Evolutionary conservation across 345 rosid species (phyloP).

Genomic region (Noccaea caerulescens): DNA sequence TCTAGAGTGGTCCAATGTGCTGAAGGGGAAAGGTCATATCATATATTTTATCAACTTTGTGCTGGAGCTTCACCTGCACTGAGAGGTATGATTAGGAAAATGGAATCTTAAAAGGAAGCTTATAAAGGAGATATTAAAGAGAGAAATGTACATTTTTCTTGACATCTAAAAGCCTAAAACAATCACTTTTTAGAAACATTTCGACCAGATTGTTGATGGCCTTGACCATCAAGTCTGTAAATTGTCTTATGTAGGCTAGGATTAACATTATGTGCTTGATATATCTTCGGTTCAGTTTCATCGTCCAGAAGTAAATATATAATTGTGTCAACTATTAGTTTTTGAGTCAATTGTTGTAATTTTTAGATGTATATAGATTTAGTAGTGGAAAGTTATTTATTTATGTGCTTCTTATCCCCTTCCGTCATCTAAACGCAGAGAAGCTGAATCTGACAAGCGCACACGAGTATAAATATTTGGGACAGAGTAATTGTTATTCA

Average conservation of each 20-base stretch:
- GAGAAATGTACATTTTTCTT: not conserved
- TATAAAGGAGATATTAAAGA: conserved; percentile 14
- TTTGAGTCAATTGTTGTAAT: conserved; percentile 10
- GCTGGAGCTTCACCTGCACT: conserved; percentile 83
- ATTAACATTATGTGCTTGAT: conserved; percentile 1
- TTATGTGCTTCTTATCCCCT: conserved; percentile 10
- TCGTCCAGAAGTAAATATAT: conserved; percentile 23
- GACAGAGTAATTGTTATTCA: conserved; percentile 82
- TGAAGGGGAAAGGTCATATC: conserved; percentile 97
- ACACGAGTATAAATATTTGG: conserved; percentile 79
- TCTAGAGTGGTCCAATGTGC: conserved; percentile 99
- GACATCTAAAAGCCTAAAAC: conserved; percentile 1
- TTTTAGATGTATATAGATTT: not conserved
- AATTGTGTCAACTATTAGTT: conserved; percentile 20
- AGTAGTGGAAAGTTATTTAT: not conserved
- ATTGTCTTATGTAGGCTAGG: not conserved
- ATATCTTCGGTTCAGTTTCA: not conserved
- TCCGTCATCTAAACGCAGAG: conserved; percentile 53
- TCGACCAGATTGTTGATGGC: not conserved
- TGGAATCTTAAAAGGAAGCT: conserved; percentile 11
- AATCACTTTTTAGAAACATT: not conserved
- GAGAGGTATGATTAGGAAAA: conserved; percentile 58
- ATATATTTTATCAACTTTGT: conserved; percentile 98
- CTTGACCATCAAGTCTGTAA: conserved; percentile 5
- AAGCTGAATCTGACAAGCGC: conserved; percentile 80